A percentile compares a stretch with the other conserved stretches of the same genome.
Conservation (phyloP, 2,329 filamentous ascomycete genomes). For the Mycogone perniciosa region DNA sequence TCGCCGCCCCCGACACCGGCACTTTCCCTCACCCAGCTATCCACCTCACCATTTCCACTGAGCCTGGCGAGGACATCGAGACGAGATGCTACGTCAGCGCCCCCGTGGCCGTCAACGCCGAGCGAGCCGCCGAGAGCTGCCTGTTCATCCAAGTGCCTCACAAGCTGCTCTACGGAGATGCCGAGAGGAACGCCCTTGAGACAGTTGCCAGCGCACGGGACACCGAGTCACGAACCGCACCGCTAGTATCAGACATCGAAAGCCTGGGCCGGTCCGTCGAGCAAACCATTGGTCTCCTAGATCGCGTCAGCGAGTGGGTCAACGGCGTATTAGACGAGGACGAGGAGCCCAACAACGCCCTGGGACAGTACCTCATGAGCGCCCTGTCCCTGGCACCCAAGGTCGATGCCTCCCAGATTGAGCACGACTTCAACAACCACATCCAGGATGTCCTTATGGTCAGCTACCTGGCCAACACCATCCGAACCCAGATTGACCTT, state of each 20-base stretch:
- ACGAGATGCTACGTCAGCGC: conserved; percentile 92
- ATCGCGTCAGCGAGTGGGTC: conserved; percentile 87
- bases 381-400: conserved; percentile 89
- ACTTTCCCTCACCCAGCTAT: conserved; percentile 97
- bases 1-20: conserved; percentile 91
- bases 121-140: conserved; percentile 92
- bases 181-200: conserved; percentile 62
- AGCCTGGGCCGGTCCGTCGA: conserved; percentile 78
- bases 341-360: conserved; percentile 76
- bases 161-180: conserved; percentile 82
- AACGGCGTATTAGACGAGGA: conserved; percentile 93
- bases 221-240: conserved; percentile 63
- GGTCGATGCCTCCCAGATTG: conserved; percentile 83
- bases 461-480: conserved; percentile 96
- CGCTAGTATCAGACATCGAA: conserved; percentile 83
- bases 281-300: conserved; percentile 81
- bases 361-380: conserved; percentile 94
- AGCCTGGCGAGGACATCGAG: conserved; percentile 81
- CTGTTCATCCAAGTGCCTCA: conserved; percentile 97
- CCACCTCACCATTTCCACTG: conserved; percentile 89
- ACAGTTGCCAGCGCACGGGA: conserved; percentile 78
- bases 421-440: conserved; percentile 99
- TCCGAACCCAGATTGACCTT: conserved; percentile 97
- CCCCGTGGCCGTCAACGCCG: conserved; percentile 88
- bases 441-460: conserved; percentile 98